Percentiles rank a stretch among this genome's conserved stretches.
Conservation (phyloP, 78 protist species). For the Bodo saltans region DNA sequence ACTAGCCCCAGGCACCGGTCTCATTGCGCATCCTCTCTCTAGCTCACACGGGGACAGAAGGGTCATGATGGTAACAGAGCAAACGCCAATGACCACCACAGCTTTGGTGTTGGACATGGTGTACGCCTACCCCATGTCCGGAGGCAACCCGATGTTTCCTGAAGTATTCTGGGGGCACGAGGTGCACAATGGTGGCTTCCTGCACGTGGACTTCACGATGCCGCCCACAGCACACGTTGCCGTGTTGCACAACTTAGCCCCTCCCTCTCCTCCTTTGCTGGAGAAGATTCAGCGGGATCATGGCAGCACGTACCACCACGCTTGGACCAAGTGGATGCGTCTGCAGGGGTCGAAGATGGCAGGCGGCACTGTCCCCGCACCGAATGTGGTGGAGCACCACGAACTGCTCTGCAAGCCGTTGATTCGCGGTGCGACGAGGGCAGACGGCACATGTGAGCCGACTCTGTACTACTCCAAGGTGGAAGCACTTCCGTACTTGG, state of each 20-base stretch:
- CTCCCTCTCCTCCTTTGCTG: background rate
- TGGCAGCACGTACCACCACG: no score
- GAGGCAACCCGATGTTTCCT: background rate
- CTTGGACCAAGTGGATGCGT: background rate
- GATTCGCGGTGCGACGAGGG: no score
- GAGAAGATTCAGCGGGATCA: no score
- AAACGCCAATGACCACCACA: background rate
- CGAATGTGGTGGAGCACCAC: background rate
- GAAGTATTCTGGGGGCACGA: background rate
- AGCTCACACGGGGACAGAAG: background rate
- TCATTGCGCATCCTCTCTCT: background rate
- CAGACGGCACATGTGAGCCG: background rate
- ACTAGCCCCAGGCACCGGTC: background rate
- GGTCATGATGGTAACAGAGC: background rate
- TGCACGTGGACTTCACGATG: background rate
- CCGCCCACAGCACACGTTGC: background rate
- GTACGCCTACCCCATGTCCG: background rate
- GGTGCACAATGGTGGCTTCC: background rate
- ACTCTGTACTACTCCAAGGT: background rate
- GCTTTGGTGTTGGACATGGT: background rate
- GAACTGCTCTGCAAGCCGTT: background rate
- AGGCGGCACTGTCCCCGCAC: no score
- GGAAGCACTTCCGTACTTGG: background rate
- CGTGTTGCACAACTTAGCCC: background rate
- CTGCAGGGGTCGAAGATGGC: no score